Conservation (phyloP, 2,329 filamentous ascomycete species). For the Diaporthe ilicicola region DNA sequence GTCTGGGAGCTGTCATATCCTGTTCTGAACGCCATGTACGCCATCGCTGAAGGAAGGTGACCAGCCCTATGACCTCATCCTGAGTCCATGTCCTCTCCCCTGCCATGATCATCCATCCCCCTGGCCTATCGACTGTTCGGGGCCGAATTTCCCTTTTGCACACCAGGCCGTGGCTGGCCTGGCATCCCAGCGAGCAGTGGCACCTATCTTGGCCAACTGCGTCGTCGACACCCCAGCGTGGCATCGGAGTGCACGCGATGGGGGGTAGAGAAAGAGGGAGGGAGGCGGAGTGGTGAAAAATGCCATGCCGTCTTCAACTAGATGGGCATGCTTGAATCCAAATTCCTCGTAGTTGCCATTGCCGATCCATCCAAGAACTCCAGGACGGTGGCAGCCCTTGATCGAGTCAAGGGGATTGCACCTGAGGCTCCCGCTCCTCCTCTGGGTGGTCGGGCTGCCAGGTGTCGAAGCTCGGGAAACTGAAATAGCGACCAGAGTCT, state of each 20-base stretch:
- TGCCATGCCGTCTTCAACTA: conserved; percentile 8
- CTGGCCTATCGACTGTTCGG: conserved; percentile 19
- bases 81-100: conserved; percentile 21
- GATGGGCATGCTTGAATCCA: conserved; percentile 13
- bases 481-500: conserved; percentile 69
- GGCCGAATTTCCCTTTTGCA: neutral
- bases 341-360: conserved; percentile 19
- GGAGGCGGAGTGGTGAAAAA: neutral
- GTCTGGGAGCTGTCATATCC: conserved; percentile 26
- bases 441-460: conserved; percentile 61
- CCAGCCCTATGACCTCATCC: conserved; percentile 32
- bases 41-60: conserved; percentile 29
- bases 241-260: neutral
- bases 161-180: conserved; percentile 3
- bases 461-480: conserved; percentile 77
- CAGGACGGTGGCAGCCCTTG: conserved; percentile 7
- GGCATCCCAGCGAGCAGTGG: neutral
- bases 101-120: conserved; percentile 13
- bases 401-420: conserved; percentile 42
- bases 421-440: conserved; percentile 48
- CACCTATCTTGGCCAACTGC: neutral
- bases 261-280: neutral
- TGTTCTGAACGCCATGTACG: conserved; percentile 26
- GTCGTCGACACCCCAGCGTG: conserved; percentile 2
- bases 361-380: conserved; percentile 9